phyloP scores from a whole-genome alignment of 202 grass and related monocot species.

The Schoenoplectus tabernaemontani region DNA sequence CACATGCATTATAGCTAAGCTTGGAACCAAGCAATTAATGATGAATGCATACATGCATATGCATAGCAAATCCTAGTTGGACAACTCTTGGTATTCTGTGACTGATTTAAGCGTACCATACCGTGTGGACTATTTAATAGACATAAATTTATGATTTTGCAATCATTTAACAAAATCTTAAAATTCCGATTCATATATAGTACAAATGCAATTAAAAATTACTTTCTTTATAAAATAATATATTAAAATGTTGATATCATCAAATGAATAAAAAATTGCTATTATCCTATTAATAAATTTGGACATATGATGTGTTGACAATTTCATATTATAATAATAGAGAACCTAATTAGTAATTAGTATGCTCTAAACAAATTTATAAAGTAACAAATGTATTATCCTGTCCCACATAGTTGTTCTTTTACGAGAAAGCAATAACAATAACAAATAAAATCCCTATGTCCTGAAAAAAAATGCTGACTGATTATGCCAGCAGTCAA shows the following conservation, averaged over 20 bases:
- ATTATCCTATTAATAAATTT: neutral
- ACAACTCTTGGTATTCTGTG: neutral
- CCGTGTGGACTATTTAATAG: neutral
- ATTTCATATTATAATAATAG: too few species aligned
- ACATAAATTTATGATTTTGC: neutral
- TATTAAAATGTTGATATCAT: neutral
- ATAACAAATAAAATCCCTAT: too few species aligned
- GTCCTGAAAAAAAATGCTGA: neutral
- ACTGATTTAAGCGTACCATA: neutral
- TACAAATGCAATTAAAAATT: neutral
- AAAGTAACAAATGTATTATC: too few species aligned
- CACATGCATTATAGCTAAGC: constrained; percentile 17
- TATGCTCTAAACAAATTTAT: too few species aligned
- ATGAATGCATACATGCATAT: neutral
- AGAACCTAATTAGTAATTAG: too few species aligned
- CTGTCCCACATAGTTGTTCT: too few species aligned
- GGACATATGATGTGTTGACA: neutral
- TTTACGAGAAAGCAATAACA: too few species aligned
- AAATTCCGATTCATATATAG: neutral
- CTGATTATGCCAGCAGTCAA: too few species aligned
- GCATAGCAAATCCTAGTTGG: constrained; percentile 12
- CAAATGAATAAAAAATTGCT: neutral
- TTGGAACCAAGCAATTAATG: constrained; percentile 8
- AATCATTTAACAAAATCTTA: neutral
- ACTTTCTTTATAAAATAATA: neutral